Evolutionary conservation across 352 stramenopile genomes (phyloP), one percentile per base, ranked within the genome.

Genomic region (Globisporangium recalcitrans): DNA sequence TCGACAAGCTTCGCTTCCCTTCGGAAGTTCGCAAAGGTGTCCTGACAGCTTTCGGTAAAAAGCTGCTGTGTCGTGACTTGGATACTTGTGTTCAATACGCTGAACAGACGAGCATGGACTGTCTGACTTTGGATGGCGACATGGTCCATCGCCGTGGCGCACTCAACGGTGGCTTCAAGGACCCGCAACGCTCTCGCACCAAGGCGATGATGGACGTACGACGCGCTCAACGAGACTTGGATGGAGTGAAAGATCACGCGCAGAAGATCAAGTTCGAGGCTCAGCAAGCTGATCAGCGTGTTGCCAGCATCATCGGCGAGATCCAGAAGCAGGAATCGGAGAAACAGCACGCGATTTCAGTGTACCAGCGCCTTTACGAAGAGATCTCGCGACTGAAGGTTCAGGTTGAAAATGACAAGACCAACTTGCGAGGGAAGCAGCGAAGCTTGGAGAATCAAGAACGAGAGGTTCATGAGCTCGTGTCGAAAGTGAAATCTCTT

Each of bases 71-170:
- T 24, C 80, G 88, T 1, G 93, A 97, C 67, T 72, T 98, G 27
- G 95, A 98, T 32, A 86, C 94, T 9, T 94, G 82, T 42, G 74
- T 80, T 29, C 74, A 91, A 26, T 95, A 91, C 48, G 74, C 77
- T 7, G 73, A 93, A 70, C 73, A 85, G 56, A 85, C 77, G 3
- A 89, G 95, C 61, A 98, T 99, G 89, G 97, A 99, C 78, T 98
- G 96, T 53, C 85, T 99, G 48, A 99, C 98, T 10, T 75, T 99
- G 14, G 96, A 99, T 42, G 98, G 98, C 49, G 97, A 99, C 70
- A 88, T 99, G 74, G 97, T 98, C 55, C 97, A 97, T 59, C 89
- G 96, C 32, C 93, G 96, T 51, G 98, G 98, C 73, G 95, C 91
- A n/a, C 73, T 99, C 4, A 93, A 97, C 22, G 98, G 98, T 61